These are phyloP conservation scores for Sporothrix humicola DNA, from an alignment of 2,329 filamentous ascomycete genomes.

Conservation along the genomic window DNA sequence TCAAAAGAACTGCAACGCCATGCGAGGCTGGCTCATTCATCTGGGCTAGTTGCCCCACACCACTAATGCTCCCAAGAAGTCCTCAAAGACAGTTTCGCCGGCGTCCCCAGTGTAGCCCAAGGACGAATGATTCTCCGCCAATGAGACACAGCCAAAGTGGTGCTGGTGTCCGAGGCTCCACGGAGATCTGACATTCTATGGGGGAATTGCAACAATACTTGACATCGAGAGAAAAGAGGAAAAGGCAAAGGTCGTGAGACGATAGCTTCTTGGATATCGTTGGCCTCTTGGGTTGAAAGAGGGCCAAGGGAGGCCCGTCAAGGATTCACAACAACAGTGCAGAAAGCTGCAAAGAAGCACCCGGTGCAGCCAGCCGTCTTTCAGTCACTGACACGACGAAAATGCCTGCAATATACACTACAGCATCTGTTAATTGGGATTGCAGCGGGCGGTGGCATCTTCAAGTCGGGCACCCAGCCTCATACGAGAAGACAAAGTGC, in stretches of 20 bases:
- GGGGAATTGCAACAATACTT: neutral
- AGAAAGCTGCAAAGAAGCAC: neutral
- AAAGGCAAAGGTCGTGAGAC: neutral
- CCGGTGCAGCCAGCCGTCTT: conserved; percentile 3
- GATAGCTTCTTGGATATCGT: neutral
- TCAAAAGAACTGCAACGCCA: neutral
- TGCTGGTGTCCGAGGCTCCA: conserved; percentile 14
- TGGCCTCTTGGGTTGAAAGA: neutral
- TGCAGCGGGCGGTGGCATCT: neutral
- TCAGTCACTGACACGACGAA: neutral
- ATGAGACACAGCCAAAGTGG: conserved; percentile 26
- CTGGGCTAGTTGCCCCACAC: conserved; percentile 31
- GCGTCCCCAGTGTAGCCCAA: conserved; percentile 11
- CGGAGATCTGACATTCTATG: conserved; percentile 19
- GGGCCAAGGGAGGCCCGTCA: neutral
- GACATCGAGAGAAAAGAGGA: neutral
- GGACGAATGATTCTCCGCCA: conserved; percentile 38
- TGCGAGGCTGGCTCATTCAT: conserved; percentile 23
- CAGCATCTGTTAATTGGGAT: neutral
- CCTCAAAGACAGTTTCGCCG: conserved; percentile 9
- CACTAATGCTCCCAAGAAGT: conserved; percentile 30
- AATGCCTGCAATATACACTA: neutral
- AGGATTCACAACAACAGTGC: neutral
- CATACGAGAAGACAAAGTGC: neutral
- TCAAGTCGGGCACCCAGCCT: neutral